Base-by-base conservation (phyloP, 176 grass and related monocot genomes). In the Otatea glauca region DNA sequence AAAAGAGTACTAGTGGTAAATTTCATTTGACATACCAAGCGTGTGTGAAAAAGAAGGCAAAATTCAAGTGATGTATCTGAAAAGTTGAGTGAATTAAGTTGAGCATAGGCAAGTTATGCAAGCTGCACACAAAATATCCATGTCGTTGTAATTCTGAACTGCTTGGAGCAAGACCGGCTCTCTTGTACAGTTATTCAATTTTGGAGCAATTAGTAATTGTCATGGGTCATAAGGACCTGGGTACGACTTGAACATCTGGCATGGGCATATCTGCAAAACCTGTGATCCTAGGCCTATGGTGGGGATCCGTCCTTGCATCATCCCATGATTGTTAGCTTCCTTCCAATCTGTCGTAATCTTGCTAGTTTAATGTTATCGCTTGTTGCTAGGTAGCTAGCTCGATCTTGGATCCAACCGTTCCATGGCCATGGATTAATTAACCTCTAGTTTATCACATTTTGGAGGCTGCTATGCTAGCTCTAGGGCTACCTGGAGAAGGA, bases 341-440 rank as follows among this genome's bases (percentile, higher is more conserved):
- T 56, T 24, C 65, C 48, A 55, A 70, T 81, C 65, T 42, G 78
- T 68, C 78, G 32, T 9, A 16, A 55, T 24, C 77, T 14, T 51
- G 13, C 18, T 42, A 70, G 4, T 29, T 70, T 27, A 56, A 38
- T 42, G 13, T 5, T 80, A 17, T 70, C 11, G 18, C 63, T 53
- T 13, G 32, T 9, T 34, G 77, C 54, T 59, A 41, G n/a, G 47
- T 23, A 24, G 56, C 21, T 39, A 39, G 38, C 5, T 39, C 38
- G 38, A 1, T 51, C 47, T 15, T 32, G 15, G 47, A 68, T 68
- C 44, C 20, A 80, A 34, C 45, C 7, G 62, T 24, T 77, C 3
- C 65, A 65, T 17, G 63, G 63, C 63, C 62, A 16, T 65, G 62
- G 9, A 23, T 59, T 24, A 18, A 17, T 21, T 56, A 50, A 5